These are phyloP conservation scores for Curvularia hawaiiensis DNA, from an alignment of 2,329 filamentous ascomycete genomes.

Conservation along the genomic window DNA sequence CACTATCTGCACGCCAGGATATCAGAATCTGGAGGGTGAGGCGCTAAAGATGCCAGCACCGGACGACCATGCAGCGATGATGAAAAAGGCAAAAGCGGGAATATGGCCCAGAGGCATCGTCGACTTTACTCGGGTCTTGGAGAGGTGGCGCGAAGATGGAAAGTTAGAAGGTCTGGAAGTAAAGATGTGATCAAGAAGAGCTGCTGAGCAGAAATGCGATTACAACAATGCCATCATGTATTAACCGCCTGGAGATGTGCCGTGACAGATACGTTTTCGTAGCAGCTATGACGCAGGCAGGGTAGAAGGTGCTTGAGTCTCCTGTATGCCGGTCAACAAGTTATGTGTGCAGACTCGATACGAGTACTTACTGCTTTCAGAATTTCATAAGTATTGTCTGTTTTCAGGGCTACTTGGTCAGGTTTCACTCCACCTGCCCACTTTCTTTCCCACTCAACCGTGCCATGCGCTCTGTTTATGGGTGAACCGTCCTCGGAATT, in stretches of 20 bases:
- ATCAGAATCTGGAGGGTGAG: too few relatives aligned
- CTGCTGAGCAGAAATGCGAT: background rate
- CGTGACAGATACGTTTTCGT: background rate
- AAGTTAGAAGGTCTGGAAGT: too few relatives aligned
- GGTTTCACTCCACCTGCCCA: slow-evolving; percentile 18
- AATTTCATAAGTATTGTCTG: slow-evolving; percentile 12
- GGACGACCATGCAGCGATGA: too few relatives aligned
- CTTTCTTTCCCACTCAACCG: slow-evolving; percentile 21
- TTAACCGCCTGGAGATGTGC: background rate
- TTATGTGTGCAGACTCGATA: too few relatives aligned
- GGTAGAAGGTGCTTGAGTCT: slow-evolving; percentile 7
- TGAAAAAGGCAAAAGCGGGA: too few relatives aligned
- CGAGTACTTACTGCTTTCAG: slow-evolving; percentile 14
- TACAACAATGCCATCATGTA: background rate
- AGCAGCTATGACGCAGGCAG: background rate
- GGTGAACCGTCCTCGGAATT: slow-evolving; percentile 1
- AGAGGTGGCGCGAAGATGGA: too few relatives aligned
- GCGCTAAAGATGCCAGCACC: too few relatives aligned
- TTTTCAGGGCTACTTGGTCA: slow-evolving; percentile 6
- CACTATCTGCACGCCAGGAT: too few relatives aligned
- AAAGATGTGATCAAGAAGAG: background rate
- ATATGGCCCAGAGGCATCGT: too few relatives aligned
- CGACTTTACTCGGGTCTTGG: too few relatives aligned
- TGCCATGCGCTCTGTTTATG: slow-evolving; percentile 9
- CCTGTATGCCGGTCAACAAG: slow-evolving; percentile 4